Conservation (phyloP, 1,139 yeast species). For the Suhomyces guaymorum region DNA sequence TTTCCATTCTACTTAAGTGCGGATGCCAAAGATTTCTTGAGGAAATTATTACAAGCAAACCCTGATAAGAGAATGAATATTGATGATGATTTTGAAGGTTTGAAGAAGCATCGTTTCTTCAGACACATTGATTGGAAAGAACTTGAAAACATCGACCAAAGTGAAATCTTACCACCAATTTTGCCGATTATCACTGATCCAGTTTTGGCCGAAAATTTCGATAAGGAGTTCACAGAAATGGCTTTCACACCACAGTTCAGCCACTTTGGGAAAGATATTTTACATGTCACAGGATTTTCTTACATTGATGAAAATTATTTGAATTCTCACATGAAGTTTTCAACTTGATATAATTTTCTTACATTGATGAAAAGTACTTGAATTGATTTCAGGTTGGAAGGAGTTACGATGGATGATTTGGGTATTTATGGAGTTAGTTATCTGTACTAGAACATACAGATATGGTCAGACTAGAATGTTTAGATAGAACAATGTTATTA, state of each 20-base stretch:
- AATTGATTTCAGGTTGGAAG: too few relatives aligned
- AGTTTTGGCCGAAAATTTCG: constrained; percentile 87
- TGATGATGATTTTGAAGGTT: constrained; percentile 53
- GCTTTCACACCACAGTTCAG: constrained; percentile 42
- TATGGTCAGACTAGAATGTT: not conserved
- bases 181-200: constrained; percentile 85
- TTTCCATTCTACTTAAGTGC: constrained; percentile 79
- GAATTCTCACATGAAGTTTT: constrained; percentile 8
- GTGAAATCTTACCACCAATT: constrained; percentile 67
- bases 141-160: constrained; percentile 43
- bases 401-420: too few relatives aligned
- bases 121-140: constrained; percentile 76
- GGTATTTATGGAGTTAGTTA: not conserved
- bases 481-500: not conserved
- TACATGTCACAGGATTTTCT: constrained; percentile 46
- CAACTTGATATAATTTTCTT: too few relatives aligned
- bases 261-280: constrained; percentile 27
- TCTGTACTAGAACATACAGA: not conserved
- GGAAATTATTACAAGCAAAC: constrained; percentile 71
- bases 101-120: constrained; percentile 76
- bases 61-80: constrained; percentile 73
- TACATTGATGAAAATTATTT: constrained; percentile 45
- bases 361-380: too few relatives aligned
- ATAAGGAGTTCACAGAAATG: constrained; percentile 85
- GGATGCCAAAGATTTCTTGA: constrained; percentile 82